Evolutionary conservation across 2,329 filamentous ascomycete species (phyloP).

Genomic region (Erysiphe neolycopersici): DNA sequence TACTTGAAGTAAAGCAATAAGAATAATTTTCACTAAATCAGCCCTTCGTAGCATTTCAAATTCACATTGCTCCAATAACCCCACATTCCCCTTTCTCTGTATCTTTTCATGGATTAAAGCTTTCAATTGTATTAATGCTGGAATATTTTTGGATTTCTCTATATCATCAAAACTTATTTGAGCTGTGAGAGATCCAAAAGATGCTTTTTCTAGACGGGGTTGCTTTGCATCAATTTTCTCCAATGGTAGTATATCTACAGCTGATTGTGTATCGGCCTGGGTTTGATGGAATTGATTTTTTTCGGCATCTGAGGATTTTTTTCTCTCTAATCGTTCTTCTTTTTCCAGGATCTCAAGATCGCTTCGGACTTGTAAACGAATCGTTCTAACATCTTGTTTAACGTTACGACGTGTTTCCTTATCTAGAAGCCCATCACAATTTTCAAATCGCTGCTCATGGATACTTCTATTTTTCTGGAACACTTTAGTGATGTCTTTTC

Average conservation of each 20-base stretch:
- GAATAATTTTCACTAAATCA: background rate
- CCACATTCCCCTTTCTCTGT: background rate
- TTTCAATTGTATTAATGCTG: background rate
- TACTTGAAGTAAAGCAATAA: background rate
- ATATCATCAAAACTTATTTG: background rate
- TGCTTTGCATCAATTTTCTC: background rate
- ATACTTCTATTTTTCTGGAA: background rate
- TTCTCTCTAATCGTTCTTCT: background rate
- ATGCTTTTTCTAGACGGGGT: background rate
- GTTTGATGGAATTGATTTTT: background rate
- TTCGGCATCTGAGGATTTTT: background rate
- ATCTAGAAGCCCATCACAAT: background rate
- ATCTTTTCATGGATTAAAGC: background rate
- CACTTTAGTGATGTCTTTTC: background rate
- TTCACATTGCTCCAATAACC: background rate
- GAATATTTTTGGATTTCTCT: background rate
- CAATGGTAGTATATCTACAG: background rate
- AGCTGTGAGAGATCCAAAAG: background rate
- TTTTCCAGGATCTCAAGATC: background rate
- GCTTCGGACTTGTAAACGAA: background rate
- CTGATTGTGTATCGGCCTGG: too few species aligned
- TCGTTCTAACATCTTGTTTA: background rate
- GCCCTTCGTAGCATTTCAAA: background rate
- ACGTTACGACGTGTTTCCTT: background rate
- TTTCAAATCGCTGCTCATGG: background rate